Base-by-base conservation (phyloP, 1,284 basidiomycete genomes). In the Malassezia slooffiae region DNA sequence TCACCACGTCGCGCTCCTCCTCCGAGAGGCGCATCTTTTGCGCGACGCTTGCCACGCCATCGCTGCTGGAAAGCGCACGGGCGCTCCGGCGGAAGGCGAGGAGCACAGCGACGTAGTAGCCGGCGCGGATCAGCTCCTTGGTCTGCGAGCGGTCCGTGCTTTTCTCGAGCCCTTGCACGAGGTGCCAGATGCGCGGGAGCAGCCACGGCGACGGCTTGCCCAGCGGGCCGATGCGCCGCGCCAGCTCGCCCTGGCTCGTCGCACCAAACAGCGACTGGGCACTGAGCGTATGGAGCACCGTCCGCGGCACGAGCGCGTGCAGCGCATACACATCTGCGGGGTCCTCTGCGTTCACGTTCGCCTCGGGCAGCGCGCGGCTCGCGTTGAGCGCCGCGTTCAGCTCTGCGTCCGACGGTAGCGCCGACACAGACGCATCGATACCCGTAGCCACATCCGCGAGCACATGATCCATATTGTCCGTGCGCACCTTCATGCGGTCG, bases 401-500 rank as follows among this genome's bases (percentile, higher is more conserved):
- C 33, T 54, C 52, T 12, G 52, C 56, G 22, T 58, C 46, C 13
- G 54, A 51, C 5, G 60, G 56, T 9, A 59, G 34, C 15, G 47
- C 46, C 2, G 56, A 44, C 1, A 60, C 46, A 24, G 52, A 53
- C 20, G 54, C 50, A 24, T 57, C 55, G 34, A 67, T 68, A 8
- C 55, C 55, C 3, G 54, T 46, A 13, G 62, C 56, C 11, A 64
- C 59, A 19, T 62, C 52, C 46, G 57, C 55, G 7, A 66, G 51
- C 20, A 65, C 57, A 17, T 47, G 47, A 21, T 55, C 54, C 66
- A 67, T 67, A 41, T 60, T 58, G 34, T 50, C 54, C 8, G 60
- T 61, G 46, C 67, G 58, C 28, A 69, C 66, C 50, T 66, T 65
- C 64, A 69, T 67, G 26, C 60, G 50, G 40, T 69, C 66, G 40